Percentiles rank a stretch among this genome's conserved stretches.
Conservation (phyloP, 768 basidiomycete genomes). For the Psilocybe azurescens region DNA sequence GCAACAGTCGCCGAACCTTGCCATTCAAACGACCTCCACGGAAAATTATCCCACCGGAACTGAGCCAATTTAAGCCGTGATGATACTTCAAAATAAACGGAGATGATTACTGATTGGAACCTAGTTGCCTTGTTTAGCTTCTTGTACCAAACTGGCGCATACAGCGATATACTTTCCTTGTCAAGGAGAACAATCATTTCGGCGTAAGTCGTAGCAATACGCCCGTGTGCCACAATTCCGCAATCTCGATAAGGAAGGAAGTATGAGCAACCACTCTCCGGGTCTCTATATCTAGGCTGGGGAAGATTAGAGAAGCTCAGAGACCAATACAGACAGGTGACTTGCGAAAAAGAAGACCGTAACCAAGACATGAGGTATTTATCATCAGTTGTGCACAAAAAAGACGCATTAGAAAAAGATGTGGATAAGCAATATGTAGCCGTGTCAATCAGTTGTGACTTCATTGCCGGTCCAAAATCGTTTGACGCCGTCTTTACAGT, state of each 20-base stretch:
- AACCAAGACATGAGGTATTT: not conserved
- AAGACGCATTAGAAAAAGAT: not conserved
- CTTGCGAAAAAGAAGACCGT: not conserved
- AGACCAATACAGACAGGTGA: not conserved
- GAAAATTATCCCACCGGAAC: slow-evolving; percentile 31
- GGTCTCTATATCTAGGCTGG: not conserved
- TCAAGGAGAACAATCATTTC: slow-evolving; percentile 8
- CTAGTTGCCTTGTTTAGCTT: slow-evolving; percentile 23
- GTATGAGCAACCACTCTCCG: slow-evolving; percentile 3
- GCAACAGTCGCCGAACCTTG: not conserved
- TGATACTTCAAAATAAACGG: slow-evolving; percentile 11
- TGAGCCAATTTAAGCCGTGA: slow-evolving; percentile 7
- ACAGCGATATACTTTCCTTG: slow-evolving; percentile 10
- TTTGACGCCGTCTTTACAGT: not conserved
- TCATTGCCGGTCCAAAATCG: not conserved
- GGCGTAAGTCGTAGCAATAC: slow-evolving; percentile 5
- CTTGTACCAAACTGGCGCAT: slow-evolving; percentile 12
- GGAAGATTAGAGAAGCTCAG: not conserved
- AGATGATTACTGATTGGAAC: slow-evolving; percentile 19
- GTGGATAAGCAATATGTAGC: not conserved
- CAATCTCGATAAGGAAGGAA: slow-evolving; percentile 12
- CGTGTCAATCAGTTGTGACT: not conserved
- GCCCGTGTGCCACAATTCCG: slow-evolving; percentile 22
- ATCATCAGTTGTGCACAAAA: not conserved
- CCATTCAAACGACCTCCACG: slow-evolving; percentile 33